A percentile compares a stretch with the other conserved stretches of the same genome.
Conservation (phyloP, 345 rosid species). For the Raphanus sativus region DNA sequence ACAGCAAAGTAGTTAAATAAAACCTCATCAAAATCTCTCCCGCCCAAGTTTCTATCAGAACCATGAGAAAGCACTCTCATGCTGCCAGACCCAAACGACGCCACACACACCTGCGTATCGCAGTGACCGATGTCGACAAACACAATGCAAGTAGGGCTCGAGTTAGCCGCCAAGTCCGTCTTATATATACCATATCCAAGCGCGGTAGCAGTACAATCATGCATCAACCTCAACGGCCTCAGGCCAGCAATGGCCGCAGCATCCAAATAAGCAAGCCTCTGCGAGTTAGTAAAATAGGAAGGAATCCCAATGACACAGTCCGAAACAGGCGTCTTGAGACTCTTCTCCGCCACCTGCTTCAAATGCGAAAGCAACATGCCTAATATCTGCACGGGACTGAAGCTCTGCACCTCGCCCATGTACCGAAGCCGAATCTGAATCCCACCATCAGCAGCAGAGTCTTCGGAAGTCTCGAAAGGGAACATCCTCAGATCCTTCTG, state of each 20-base stretch:
- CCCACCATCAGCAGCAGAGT: slow-evolving; percentile 50
- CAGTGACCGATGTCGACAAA: slow-evolving; percentile 69
- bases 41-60: slow-evolving; percentile 56
- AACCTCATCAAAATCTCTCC: slow-evolving; percentile 65
- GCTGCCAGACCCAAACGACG: slow-evolving; percentile 50
- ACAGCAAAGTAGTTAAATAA: slow-evolving; percentile 50
- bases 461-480: slow-evolving; percentile 52
- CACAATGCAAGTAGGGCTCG: slow-evolving; percentile 44
- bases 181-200: slow-evolving; percentile 73
- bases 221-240: slow-evolving; percentile 60
- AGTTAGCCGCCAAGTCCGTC: slow-evolving; percentile 48
- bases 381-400: slow-evolving; percentile 55
- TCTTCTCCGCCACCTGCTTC: slow-evolving; percentile 57
- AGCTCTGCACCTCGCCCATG: slow-evolving; percentile 52
- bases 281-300: slow-evolving; percentile 56
- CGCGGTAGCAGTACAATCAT: slow-evolving; percentile 67
- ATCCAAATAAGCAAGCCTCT: slow-evolving; percentile 60
- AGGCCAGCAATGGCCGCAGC: slow-evolving; percentile 68
- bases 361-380: slow-evolving; percentile 72
- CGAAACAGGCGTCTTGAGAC: slow-evolving; percentile 44
- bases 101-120: slow-evolving; percentile 58
- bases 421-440: slow-evolving; percentile 48
- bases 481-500: slow-evolving; percentile 55
- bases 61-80: slow-evolving; percentile 62
- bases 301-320: slow-evolving; percentile 71